Conservation (phyloP, 768 basidiomycete genomes). For the Dentipellis fragilis region DNA sequence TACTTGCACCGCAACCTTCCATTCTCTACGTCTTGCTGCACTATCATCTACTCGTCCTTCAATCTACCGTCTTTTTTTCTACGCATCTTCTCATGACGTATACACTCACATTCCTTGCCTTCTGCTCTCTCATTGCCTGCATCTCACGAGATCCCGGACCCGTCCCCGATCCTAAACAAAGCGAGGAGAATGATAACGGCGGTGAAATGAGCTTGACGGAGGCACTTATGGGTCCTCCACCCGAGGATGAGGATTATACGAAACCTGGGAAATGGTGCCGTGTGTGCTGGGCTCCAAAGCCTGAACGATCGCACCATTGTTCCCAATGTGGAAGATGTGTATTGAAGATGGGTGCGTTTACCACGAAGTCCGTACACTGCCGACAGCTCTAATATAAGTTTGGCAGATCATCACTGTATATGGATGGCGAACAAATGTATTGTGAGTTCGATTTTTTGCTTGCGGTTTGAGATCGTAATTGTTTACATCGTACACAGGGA, state of each 20-base stretch:
- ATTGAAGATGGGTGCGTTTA: conserved; percentile 67
- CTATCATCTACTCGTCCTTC: conserved; percentile 50
- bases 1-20: conserved; percentile 69
- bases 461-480: background rate
- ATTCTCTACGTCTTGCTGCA: conserved; percentile 55
- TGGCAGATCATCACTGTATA: conserved; percentile 75
- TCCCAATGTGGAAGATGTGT: conserved; percentile 67
- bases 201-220: conserved; percentile 41
- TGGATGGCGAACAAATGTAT: conserved; percentile 76
- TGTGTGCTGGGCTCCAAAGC: conserved; percentile 72
- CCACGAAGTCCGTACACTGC: background rate
- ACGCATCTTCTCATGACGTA: conserved; percentile 53
- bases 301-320: conserved; percentile 76
- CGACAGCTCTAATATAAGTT: background rate
- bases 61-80: conserved; percentile 35
- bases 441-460: conserved; percentile 29
- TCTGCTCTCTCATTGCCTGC: conserved; percentile 66
- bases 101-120: conserved; percentile 55
- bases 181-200: conserved; percentile 15
- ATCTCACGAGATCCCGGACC: conserved; percentile 70
- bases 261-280: conserved; percentile 63
- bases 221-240: conserved; percentile 41
- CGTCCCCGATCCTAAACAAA: conserved; percentile 20
- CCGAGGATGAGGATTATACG: conserved; percentile 34
- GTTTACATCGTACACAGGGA: conserved; percentile 34